Evolutionary conservation across 768 basidiomycete species (phyloP).

Genomic region (Leccinum variicolor): DNA sequence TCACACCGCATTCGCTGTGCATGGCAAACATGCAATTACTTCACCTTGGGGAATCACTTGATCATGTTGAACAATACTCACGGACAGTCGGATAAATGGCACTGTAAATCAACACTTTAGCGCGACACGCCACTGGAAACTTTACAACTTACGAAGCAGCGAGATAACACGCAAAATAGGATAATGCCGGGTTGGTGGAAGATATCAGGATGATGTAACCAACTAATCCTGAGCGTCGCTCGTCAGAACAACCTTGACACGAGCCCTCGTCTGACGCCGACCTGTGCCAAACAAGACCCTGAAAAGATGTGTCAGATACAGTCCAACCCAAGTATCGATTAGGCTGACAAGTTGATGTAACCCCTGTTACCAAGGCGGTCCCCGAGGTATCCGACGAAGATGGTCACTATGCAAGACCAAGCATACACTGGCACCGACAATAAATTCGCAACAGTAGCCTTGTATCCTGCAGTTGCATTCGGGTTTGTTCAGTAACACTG

Average conservation of each 20-base stretch:
- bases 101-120: conserved; percentile 15
- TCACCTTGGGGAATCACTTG: neutral
- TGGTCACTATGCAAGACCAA: conserved; percentile 68
- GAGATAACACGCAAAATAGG: conserved; percentile 70
- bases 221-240: conserved; percentile 35
- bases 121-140: neutral
- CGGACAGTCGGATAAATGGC: conserved; percentile 49
- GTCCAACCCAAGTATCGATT: neutral
- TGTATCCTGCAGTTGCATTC: conserved; percentile 41
- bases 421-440: conserved; percentile 76
- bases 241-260: conserved; percentile 1
- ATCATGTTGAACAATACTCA: conserved; percentile 21
- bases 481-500: neutral
- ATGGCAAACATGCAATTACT: neutral
- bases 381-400: conserved; percentile 56
- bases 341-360: conserved; percentile 56
- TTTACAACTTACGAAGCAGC: conserved; percentile 57
- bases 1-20: conserved; percentile 49
- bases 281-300: conserved; percentile 33
- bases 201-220: conserved; percentile 68
- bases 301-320: conserved; percentile 9
- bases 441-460: conserved; percentile 65
- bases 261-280: neutral
- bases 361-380: conserved; percentile 57
- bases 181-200: conserved; percentile 57